Base-by-base conservation (phyloP, 139 green algal genomes). In the Pleodorina starrii region DNA sequence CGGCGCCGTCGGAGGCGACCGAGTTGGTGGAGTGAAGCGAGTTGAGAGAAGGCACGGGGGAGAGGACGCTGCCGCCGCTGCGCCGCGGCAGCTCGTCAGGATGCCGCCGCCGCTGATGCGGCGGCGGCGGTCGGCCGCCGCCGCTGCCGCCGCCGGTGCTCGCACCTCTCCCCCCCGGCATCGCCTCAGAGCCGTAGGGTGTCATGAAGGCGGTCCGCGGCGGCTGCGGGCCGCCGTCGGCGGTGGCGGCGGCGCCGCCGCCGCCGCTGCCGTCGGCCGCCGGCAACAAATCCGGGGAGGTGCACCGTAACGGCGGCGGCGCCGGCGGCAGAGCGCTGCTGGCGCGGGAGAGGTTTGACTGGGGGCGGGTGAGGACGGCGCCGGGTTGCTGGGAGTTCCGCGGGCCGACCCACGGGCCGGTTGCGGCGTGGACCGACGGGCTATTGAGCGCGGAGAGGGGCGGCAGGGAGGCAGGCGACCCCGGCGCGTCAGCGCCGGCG, bases 401-500 rank as follows among this genome's bases (percentile, higher is more conserved):
- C 25, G 42, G 44, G 7, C 21, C 25, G 72, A 40, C 72, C 5
- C 72, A n/a, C 12, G n/a, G n/a, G 32, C 32, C 16, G 32, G 5
- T 42, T 63, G 44, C 43, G 10, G 74, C 27, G 46, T 66, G 54
- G 25, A 5, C n/a, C 48, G 48, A 51, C 0, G 78, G 59, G 80
- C 59, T 76, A 57, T 44, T 76, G 59, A 76, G 40, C 0, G 80
- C 57, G 40, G 80, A 76, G 23, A 86, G 80, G 11, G 80, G 57
- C 42, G 80, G 80, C 40, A 86, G 60, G 32, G 80, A 86, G 59
- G 80, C 54, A 27, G 80, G 59, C 5, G 80, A 74, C n/a, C 25
- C 51, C 17, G 38, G 78, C 32, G 54, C 32, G 7, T 69, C 48
- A 9, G 48, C 16, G 7, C 10, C 3, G 6, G 46, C 3, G 11